These are phyloP conservation scores for Blumeriella jaapii DNA, from an alignment of 2,329 filamentous ascomycete genomes.

Conservation along the genomic window DNA sequence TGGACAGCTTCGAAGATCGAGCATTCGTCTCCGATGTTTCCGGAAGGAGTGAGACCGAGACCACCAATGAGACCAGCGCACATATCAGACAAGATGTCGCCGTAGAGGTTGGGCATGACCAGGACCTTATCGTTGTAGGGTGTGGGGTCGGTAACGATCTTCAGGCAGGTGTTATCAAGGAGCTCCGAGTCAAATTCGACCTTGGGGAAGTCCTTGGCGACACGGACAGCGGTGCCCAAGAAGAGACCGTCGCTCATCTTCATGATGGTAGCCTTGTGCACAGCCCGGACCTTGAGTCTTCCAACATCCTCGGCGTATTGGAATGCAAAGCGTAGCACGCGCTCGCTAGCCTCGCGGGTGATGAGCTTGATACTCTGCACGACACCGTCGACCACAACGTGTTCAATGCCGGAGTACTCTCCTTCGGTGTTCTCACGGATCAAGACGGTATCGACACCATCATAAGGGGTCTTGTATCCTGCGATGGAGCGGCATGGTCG, in stretches of 20 bases:
- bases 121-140: conserved; percentile 99
- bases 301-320: conserved; percentile 91
- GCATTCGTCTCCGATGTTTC: conserved; percentile 98
- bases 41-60: conserved; percentile 90
- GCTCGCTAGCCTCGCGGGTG: conserved; percentile 86
- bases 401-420: conserved; percentile 98
- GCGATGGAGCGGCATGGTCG: conserved; percentile 94
- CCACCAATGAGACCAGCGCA: conserved; percentile 97
- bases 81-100: conserved; percentile 99
- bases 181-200: conserved; percentile 97
- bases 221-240: conserved; percentile 71
- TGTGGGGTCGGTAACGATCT: conserved; percentile 91
- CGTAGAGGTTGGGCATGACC: conserved; percentile 97
- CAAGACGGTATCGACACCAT: conserved; percentile 90
- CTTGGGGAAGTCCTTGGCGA: conserved; percentile 89
- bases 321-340: conserved; percentile 94
- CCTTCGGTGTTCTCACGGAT: conserved; percentile 99
- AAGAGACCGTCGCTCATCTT: conserved; percentile 99
- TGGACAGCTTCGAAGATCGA: conserved; percentile 99
- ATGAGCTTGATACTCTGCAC: conserved; percentile 99
- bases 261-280: conserved; percentile 99
- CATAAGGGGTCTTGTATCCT: conserved; percentile 97
- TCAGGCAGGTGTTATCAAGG: conserved; percentile 97
- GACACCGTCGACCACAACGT: conserved; percentile 93
- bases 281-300: conserved; percentile 91